Conservation (phyloP, 2,329 filamentous ascomycete species). For the Neofusicoccum cordaticola region DNA sequence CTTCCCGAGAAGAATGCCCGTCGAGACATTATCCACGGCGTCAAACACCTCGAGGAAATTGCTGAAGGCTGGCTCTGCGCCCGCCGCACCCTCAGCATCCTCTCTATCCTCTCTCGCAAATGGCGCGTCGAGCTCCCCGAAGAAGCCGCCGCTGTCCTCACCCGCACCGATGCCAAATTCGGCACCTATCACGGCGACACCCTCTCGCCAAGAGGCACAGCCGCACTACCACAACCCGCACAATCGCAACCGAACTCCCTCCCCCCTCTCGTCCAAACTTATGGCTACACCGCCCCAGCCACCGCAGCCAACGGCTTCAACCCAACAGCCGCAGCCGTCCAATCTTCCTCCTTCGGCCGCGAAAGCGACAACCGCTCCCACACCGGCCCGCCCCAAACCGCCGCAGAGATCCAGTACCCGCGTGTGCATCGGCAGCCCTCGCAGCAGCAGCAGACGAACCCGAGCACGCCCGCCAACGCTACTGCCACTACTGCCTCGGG, state of each 20-base stretch:
- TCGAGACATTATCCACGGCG: conserved; percentile 83
- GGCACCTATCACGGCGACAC: conserved; percentile 54
- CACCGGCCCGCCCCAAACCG: conserved; percentile 20
- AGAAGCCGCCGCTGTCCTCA: conserved; percentile 74
- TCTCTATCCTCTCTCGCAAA: conserved; percentile 80
- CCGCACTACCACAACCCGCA: conserved; percentile 19
- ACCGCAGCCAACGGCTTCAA: background rate
- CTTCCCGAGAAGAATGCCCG: conserved; percentile 87
- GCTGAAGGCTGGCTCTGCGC: conserved; percentile 93
- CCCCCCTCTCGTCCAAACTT: background rate
- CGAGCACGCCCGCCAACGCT: background rate
- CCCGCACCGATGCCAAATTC: conserved; percentile 75
- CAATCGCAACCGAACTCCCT: conserved; percentile 1
- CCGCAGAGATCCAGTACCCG: conserved; percentile 7
- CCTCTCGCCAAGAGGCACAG: background rate
- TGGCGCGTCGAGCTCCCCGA: conserved; percentile 86
- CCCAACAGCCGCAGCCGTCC: background rate
- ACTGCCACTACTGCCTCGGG: conserved; percentile 19
- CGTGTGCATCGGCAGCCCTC: background rate
- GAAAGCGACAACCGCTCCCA: conserved; percentile 9
- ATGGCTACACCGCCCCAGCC: background rate
- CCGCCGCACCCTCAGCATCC: conserved; percentile 76
- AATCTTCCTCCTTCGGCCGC: background rate
- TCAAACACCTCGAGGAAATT: conserved; percentile 92
- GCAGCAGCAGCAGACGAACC: background rate